Evolutionary conservation across 2,329 filamentous ascomycete species (phyloP), one percentile per base, ranked within the genome.

Genomic region (Pseudogymnoascus sp.): DNA sequence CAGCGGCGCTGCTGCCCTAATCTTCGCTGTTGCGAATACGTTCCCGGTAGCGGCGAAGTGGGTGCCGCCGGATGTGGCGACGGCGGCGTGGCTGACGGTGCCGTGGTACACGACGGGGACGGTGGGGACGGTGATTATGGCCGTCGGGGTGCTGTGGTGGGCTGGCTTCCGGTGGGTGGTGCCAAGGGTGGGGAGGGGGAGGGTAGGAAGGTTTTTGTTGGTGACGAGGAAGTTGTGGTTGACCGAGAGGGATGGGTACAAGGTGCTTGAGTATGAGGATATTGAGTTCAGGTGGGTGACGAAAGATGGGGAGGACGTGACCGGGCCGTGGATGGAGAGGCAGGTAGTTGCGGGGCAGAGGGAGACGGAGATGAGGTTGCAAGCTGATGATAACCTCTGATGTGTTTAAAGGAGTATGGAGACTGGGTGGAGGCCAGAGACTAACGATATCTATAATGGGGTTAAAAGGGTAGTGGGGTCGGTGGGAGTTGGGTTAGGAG

Each of bases 271-370:
- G 14, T 62, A 62, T 59, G 61, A 62, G 35, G 45, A 62, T 21
- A 62, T 62, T 59, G 45, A 62, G 49, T 59, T 59, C 21, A 62
- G 61, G 33, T 62, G 61, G 61, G 45, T 58, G 43, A 52, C 61
- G 10, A 62, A 21, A 19, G 45, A 35, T 21, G 61, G 39, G 3
- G 61, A 41, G 21, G 37, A 33, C 3, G 38, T 41, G 38, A 10
- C 8, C 3, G 49, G 49, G 29, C 7, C n/a, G 11, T 55, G 10
- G 16, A 21, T 33, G 29, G 49, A 55, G 29, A 55, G 49, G 6
- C 49, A 33, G 49, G 29, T 55, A 6, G 29, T 55, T 11, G 49
- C 49, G 10, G 49, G 49, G 3, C 33, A 16, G n/a, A 8, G 29
- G 10, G 49, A 55, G 49, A 33, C 29, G 2, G 49, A 55, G 49